Base-by-base conservation (phyloP, 164 flowering plant genomes). In the Sedum album region DNA sequence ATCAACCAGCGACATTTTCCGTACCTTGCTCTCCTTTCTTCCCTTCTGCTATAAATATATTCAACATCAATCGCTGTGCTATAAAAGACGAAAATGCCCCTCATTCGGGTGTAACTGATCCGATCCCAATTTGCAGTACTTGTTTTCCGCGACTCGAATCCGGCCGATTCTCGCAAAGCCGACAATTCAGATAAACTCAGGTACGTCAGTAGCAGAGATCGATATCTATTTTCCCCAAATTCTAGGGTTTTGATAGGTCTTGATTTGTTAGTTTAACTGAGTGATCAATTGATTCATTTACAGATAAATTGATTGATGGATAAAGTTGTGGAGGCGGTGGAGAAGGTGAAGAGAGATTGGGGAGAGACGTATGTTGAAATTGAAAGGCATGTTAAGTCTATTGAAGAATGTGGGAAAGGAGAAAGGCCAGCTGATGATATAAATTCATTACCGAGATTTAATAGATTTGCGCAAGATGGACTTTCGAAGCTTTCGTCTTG, bases 391-490 rank as follows among this genome's bases (percentile, higher is more conserved):
- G 79, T 91, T 14, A 80, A 79, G 70, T 79, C 84, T 13, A 88
- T 91, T 62, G 81, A 83, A 61, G 81, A 79, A 10, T 89, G 83
- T 68, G 94, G 92, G 1, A 79, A 76, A 78, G 73, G 83, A 10
- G 71, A 70, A 51, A 66, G 66, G 4, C 73, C 71, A 33, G 64
- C 65, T 33, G 74, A 76, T 60, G 85, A 81, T 71, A 79, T 71
- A 28, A 81, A 74, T 76, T 86, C 97, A 38, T 84, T 87, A 63
- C 94, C 83, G 0, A 82, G 96, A 81, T 79, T 93, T 78, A 91
- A 91, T 64, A 94, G 87, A 18, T 74, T 90, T 28, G 93, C 94
- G 1, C 97, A 91, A 67, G 98, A 93, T 74, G 87, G 88, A 20
- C 67, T 93, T 74, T 77, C 84, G 28, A 25, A 79, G 65, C 86